Conservation (phyloP, 805 yeast genomes). For the Debaryomyces castellii region DNA sequence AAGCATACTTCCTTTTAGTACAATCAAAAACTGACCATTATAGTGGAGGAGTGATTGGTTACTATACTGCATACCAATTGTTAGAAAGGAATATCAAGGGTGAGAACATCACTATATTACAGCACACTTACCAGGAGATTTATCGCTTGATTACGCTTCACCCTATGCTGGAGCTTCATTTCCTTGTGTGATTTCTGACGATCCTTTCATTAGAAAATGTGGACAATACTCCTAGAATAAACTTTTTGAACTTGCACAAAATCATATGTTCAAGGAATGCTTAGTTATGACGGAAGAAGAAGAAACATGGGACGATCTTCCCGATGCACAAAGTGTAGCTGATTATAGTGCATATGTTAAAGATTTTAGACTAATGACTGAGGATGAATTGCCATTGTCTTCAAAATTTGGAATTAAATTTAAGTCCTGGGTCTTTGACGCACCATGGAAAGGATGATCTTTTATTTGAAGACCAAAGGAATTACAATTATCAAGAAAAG, state of each 20-base stretch:
- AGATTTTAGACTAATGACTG: slow-evolving; percentile 3
- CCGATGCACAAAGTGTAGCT: slow-evolving; percentile 3
- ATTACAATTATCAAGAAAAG: slow-evolving; percentile 7
- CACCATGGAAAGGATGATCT: slow-evolving; percentile 15
- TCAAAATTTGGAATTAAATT: slow-evolving; percentile 6
- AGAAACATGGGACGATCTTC: slow-evolving; percentile 7
- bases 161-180: slow-evolving; percentile 29
- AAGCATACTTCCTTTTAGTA: slow-evolving; percentile 2
- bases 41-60: slow-evolving; percentile 7
- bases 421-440: slow-evolving; percentile 16
- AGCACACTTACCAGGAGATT: slow-evolving; percentile 24
- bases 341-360: slow-evolving; percentile 1
- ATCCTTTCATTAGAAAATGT: slow-evolving; percentile 1
- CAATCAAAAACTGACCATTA: background rate
- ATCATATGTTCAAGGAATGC: background rate
- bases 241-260: slow-evolving; percentile 3
- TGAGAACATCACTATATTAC: slow-evolving; percentile 15
- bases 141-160: slow-evolving; percentile 21
- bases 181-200: slow-evolving; percentile 26
- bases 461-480: slow-evolving; percentile 13
- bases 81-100: slow-evolving; percentile 14
- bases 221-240: slow-evolving; percentile 10
- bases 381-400: slow-evolving; percentile 1
- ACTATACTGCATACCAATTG: slow-evolving; percentile 11
- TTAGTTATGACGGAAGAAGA: slow-evolving; percentile 5